Percentiles rank a stretch among this genome's conserved stretches.
These are phyloP conservation scores for Phytophthora cactorum DNA, from an alignment of 352 stramenopile species.

Conservation along the genomic window DNA sequence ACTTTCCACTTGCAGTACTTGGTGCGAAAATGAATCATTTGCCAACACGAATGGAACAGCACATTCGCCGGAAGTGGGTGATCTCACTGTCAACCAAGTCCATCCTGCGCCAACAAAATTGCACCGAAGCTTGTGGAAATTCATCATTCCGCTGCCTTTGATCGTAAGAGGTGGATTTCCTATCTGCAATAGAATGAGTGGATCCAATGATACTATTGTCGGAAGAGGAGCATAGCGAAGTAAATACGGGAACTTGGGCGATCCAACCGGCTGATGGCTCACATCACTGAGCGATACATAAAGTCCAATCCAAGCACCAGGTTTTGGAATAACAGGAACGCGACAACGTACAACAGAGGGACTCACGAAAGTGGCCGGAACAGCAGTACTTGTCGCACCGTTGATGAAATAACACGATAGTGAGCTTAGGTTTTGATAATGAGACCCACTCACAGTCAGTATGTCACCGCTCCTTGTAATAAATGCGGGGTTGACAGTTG, in stretches of 20 bases:
- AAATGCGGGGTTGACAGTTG: conserved; percentile 28
- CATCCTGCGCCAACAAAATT: conserved; percentile 34
- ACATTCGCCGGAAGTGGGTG: conserved; percentile 17
- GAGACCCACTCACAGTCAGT: conserved; percentile 35
- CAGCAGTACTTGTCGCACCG: conserved; percentile 5
- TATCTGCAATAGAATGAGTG: conserved; percentile 21
- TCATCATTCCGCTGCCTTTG: conserved; percentile 26
- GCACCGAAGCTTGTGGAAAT: conserved; percentile 33
- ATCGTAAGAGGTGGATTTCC: conserved; percentile 24
- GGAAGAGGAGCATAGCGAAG: conserved; percentile 41
- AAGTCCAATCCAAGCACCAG: conserved; percentile 38
- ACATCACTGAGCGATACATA: conserved; percentile 25
- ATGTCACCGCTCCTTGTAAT: conserved; percentile 36
- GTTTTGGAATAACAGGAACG: conserved; percentile 32
- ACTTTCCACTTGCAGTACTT: conserved; percentile 36
- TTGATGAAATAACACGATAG: conserved; percentile 42
- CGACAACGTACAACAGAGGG: conserved; percentile 34
- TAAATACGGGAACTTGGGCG: conserved; percentile 23
- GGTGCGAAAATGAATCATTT: conserved; percentile 15
- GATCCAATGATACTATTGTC: conserved; percentile 23
- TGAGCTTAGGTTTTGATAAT: conserved; percentile 38
- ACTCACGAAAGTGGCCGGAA: conserved; percentile 28
- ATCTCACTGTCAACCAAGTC: conserved; percentile 17
- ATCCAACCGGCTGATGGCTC: background rate
- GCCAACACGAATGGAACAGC: conserved; percentile 25